A percentile compares a stretch with the other conserved stretches of the same genome.
Conservation (phyloP, 352 stramenopile genomes). For the Phytophthora pini region DNA sequence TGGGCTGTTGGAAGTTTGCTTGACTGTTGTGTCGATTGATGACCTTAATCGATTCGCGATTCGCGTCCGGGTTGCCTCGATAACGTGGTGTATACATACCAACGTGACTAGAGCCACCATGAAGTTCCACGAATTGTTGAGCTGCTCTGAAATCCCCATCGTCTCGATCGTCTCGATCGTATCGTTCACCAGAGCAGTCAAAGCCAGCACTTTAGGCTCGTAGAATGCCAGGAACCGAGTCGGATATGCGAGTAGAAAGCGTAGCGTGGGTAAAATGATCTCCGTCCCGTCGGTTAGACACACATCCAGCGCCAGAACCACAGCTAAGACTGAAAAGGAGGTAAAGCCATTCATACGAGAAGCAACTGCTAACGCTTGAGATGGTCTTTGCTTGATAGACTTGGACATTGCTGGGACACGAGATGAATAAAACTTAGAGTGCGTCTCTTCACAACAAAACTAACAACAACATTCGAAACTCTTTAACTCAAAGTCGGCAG, state of each 20-base stretch:
- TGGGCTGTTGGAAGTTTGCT: neutral
- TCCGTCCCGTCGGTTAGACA: conserved; percentile 5
- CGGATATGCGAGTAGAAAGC: conserved; percentile 33
- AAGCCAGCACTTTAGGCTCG: conserved; percentile 32
- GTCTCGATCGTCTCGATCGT: conserved; percentile 15
- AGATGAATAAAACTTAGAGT: no score
- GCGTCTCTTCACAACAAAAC: no score
- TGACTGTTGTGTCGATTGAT: conserved; percentile 1
- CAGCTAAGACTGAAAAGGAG: conserved; percentile 1
- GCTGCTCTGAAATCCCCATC: conserved; percentile 34
- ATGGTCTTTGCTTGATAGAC: neutral
- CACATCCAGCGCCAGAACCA: conserved; percentile 10
- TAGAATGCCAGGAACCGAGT: conserved; percentile 44
- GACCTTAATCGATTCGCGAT: conserved; percentile 5
- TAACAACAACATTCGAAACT: no score
- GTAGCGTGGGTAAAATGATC: conserved; percentile 11
- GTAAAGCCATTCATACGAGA: no score
- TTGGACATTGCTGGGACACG: no score
- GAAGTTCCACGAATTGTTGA: conserved; percentile 42
- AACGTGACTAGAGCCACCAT: conserved; percentile 38
- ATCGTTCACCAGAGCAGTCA: conserved; percentile 5
- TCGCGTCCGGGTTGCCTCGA: conserved; percentile 30
- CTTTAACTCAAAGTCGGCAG: no score
- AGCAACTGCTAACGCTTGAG: no score
- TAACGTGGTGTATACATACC: conserved; percentile 42